phyloP scores from a whole-genome alignment of 306 rosid genomes.

The Fagus sylvatica region DNA sequence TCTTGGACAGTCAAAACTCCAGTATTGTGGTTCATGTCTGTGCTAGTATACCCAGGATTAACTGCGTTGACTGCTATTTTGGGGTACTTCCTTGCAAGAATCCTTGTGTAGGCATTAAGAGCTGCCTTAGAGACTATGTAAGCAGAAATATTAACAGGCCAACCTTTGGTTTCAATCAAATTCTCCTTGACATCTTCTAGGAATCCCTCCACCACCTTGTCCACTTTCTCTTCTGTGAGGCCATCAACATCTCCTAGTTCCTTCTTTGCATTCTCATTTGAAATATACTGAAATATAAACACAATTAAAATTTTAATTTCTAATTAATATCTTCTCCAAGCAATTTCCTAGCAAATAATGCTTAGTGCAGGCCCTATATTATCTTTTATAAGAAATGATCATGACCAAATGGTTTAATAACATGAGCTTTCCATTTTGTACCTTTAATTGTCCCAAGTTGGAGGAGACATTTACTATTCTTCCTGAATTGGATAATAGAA shows the following conservation, averaged over 20 bases:
- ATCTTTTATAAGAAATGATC: not conserved
- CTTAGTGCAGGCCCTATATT: not conserved
- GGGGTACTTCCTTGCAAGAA: not conserved
- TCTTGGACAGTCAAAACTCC: not conserved
- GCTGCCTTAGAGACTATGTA: not conserved
- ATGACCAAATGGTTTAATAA: not conserved
- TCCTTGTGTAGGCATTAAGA: not conserved
- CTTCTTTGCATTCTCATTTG: not conserved
- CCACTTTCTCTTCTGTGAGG: conserved; percentile 11
- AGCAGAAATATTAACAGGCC: not conserved
- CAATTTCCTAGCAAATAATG: not conserved
- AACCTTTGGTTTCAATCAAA: not conserved
- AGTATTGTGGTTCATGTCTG: not conserved
- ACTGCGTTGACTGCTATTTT: not conserved
- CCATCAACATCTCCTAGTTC: not conserved
- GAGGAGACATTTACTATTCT: conserved; percentile 11
- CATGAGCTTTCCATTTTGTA: not conserved
- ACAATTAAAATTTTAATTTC: not conserved
- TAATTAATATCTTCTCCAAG: not conserved
- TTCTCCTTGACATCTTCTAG: not conserved
- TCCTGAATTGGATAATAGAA: not conserved
- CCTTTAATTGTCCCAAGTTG: conserved; percentile 7
- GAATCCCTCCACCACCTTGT: not conserved
- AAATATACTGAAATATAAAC: not conserved
- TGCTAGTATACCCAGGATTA: not conserved